Percentiles rank a stretch among this genome's conserved stretches.
These are phyloP conservation scores for Aristolochia contorta DNA, from an alignment of 164 flowering plant species.

Conservation along the genomic window DNA sequence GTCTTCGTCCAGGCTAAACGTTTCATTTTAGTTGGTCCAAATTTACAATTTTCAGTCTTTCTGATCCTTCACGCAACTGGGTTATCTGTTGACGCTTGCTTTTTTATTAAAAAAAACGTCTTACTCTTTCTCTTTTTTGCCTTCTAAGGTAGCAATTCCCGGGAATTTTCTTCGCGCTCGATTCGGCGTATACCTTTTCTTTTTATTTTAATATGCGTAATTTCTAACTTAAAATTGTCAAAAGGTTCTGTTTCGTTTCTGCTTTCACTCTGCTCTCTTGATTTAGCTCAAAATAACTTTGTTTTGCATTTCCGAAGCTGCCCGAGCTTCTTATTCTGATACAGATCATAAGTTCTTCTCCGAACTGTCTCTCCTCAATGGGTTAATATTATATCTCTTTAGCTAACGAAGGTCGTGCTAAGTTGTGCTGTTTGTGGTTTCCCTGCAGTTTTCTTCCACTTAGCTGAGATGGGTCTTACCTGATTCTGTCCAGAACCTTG, in stretches of 20 bases:
- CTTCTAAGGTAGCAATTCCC: background rate
- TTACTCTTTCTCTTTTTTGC: background rate
- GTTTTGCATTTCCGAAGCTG: no score
- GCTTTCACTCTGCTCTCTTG: background rate
- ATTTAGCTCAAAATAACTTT: background rate
- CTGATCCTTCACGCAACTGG: background rate
- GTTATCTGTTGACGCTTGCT: conserved; percentile 1
- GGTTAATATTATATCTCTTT: no score
- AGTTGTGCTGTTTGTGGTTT: no score
- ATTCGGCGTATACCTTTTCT: background rate
- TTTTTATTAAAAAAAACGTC: background rate
- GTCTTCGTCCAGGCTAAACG: no score
- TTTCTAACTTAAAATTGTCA: conserved; percentile 1
- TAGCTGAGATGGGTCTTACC: no score
- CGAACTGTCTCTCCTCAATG: no score
- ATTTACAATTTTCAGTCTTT: background rate
- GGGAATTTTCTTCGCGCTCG: background rate
- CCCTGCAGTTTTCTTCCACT: no score
- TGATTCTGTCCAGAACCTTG: no score
- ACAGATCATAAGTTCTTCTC: no score
- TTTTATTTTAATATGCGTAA: background rate
- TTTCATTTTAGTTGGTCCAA: no score
- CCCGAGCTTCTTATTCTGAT: no score
- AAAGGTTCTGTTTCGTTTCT: background rate
- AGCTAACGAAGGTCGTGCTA: no score